Percentiles rank a stretch among this genome's conserved stretches.
Conservation (phyloP, 164 flowering plant genomes). For the Piper betle region DNA sequence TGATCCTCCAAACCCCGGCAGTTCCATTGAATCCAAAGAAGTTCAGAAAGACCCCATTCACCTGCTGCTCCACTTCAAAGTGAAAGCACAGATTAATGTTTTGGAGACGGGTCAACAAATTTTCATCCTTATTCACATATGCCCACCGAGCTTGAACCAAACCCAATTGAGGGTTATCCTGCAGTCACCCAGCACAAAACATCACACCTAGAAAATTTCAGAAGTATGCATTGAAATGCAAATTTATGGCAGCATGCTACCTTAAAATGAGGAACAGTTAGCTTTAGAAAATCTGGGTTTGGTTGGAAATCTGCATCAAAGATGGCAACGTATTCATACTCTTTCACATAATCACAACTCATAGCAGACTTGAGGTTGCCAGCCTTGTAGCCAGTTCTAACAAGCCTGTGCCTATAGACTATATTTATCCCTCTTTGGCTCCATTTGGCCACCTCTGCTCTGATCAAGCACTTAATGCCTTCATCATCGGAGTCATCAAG, state of each 20-base stretch:
- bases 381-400: constrained; percentile 94
- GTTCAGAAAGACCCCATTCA: constrained; percentile 75
- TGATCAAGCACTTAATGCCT: constrained; percentile 51
- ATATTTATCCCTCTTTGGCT: constrained; percentile 69
- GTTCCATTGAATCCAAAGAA: constrained; percentile 98
- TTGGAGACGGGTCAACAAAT: constrained; percentile 76
- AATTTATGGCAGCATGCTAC: constrained; percentile 15
- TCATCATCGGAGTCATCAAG: constrained; percentile 92
- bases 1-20: constrained; percentile 96
- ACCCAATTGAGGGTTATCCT: constrained; percentile 80
- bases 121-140: constrained; percentile 93
- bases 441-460: constrained; percentile 86
- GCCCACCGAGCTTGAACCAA: constrained; percentile 98
- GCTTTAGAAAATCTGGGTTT: constrained; percentile 58
- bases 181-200: constrained; percentile 7
- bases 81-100: constrained; percentile 77
- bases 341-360: constrained; percentile 84
- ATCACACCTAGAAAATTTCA: background rate
- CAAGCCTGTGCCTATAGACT: constrained; percentile 61
- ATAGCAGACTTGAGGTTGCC: constrained; percentile 97
- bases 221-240: background rate
- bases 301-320: constrained; percentile 99
- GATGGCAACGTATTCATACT: constrained; percentile 81
- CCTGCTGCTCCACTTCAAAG: constrained; percentile 98
- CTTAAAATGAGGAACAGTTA: constrained; percentile 84